A percentile compares a stretch with the other conserved stretches of the same genome.
Conservation (phyloP, 441 rosid species). For the Raphanus hybrid region DNA sequence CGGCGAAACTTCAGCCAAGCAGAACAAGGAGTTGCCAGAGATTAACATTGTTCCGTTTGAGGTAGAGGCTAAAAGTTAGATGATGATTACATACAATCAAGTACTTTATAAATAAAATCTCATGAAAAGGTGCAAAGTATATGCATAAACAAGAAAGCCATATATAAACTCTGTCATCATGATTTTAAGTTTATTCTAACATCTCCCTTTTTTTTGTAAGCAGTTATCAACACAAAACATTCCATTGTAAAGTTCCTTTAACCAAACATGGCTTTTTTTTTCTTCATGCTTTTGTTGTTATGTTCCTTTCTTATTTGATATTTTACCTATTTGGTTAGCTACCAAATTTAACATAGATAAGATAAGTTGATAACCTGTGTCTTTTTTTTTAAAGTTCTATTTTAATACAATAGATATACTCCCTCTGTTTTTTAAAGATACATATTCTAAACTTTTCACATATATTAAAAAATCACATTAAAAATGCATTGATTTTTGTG, state of each 20-base stretch:
- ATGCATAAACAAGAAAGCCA: background rate
- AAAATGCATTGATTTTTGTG: no score
- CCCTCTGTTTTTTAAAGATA: no score
- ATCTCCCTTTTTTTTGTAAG: background rate
- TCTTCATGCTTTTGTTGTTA: background rate
- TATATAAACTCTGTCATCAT: background rate
- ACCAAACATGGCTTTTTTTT: background rate
- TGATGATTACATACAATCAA: background rate
- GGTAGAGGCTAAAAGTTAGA: slow-evolving; percentile 16
- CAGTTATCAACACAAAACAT: background rate
- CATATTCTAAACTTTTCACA: no score
- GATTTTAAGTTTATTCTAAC: background rate
- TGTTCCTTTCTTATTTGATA: background rate
- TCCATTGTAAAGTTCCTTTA: no score
- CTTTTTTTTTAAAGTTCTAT: no score
- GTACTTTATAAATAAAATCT: background rate
- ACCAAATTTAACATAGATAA: no score
- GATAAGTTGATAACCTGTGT: no score
- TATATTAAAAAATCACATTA: no score
- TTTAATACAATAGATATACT: no score
- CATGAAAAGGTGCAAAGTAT: background rate
- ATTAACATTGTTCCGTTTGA: slow-evolving; percentile 10
- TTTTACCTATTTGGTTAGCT: no score
- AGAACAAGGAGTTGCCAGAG: slow-evolving; percentile 20
- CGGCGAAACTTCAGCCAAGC: slow-evolving; percentile 20